phyloP scores from a whole-genome alignment of 1,284 basidiomycete genomes.

The Puccinia sorghi region DNA sequence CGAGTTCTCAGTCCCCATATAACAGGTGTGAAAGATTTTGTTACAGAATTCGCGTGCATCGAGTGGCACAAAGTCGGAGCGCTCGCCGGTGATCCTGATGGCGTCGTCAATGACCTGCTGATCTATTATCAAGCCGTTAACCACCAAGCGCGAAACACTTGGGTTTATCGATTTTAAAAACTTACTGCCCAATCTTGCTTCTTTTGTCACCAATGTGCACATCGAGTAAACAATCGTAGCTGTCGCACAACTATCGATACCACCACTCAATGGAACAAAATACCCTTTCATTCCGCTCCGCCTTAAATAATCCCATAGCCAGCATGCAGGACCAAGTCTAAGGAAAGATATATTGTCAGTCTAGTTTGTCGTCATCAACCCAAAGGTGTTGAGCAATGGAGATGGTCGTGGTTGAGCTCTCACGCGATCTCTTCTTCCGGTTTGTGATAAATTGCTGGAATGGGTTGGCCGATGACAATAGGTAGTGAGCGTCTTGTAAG shows the following conservation, averaged over 20 bases:
- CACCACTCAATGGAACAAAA: conserved; percentile 46
- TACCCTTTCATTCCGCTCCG: conserved; percentile 47
- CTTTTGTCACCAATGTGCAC: conserved; percentile 46
- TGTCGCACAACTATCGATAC: conserved; percentile 49
- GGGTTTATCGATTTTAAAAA: background rate
- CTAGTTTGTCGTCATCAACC: background rate
- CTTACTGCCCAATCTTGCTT: conserved; percentile 47
- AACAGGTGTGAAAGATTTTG: conserved; percentile 48
- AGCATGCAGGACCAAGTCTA: conserved; percentile 50
- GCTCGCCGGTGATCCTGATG: conserved; percentile 22
- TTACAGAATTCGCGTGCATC: conserved; percentile 45
- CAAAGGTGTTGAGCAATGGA: background rate
- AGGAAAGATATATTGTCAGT: background rate
- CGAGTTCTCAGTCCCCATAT: conserved; percentile 49
- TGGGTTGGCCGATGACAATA: conserved; percentile 5
- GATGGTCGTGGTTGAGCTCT: background rate
- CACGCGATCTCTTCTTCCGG: conserved; percentile 49
- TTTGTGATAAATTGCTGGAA: conserved; percentile 33
- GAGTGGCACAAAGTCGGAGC: conserved; percentile 30
- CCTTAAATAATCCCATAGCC: conserved; percentile 50
- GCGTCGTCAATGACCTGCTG: conserved; percentile 48
- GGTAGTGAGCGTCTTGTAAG: conserved; percentile 8
- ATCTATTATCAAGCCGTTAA: background rate
- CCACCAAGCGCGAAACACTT: background rate
- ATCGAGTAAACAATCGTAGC: conserved; percentile 47